Evolutionary conservation across 2,329 filamentous ascomycete species (phyloP).

Genomic region (Aureobasidium sp.): DNA sequence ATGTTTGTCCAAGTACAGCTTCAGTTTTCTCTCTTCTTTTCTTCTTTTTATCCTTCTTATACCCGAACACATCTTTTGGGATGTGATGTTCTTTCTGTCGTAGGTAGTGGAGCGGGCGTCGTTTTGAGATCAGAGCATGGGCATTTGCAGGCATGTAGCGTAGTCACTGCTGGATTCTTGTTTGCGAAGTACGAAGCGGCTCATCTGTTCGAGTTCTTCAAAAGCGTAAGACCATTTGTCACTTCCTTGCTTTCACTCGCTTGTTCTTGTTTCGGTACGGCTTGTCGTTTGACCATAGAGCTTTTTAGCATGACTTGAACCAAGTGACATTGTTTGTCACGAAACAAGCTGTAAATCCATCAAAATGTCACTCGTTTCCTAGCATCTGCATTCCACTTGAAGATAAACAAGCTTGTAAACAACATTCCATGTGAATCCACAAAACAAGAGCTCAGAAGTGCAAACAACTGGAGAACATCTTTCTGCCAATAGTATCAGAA

Average conservation of each 20-base stretch:
- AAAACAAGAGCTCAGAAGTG: not conserved
- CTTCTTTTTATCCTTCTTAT: not conserved
- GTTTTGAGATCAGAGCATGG: not conserved
- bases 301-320: not conserved
- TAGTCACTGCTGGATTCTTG: not conserved
- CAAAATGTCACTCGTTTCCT: not conserved
- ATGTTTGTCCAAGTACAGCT: not conserved
- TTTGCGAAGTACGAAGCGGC: not conserved
- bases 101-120: not conserved
- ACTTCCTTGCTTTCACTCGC: not conserved
- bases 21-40: not conserved
- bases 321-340: not conserved
- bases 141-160: not conserved
- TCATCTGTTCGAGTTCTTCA: not conserved
- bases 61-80: not conserved
- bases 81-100: conserved; percentile 7
- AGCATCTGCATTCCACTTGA: not conserved
- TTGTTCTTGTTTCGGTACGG: not conserved
- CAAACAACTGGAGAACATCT: not conserved
- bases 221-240: not conserved
- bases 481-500: not conserved
- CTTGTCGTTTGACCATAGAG: not conserved
- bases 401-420: not conserved
- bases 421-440: not conserved
- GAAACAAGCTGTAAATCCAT: not conserved